Evolutionary conservation across 805 yeast genomes (phyloP).

Genomic region (Candida fluviatilis): DNA sequence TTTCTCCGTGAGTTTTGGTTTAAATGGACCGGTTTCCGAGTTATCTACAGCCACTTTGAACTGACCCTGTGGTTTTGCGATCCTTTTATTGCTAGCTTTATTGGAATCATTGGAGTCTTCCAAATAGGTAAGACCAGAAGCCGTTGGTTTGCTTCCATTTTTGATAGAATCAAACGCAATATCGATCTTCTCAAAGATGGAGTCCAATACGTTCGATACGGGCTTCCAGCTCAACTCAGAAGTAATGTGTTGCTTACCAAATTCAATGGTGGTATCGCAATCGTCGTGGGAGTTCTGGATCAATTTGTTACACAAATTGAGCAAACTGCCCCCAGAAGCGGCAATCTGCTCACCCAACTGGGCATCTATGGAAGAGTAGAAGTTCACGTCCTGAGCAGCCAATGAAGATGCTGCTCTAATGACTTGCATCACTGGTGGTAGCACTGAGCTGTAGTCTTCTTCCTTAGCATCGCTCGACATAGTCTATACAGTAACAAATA

Average conservation of each 20-base stretch:
- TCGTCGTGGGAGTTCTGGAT: slow-evolving; percentile 16
- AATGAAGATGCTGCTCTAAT: slow-evolving; percentile 66
- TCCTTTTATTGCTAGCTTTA: slow-evolving; percentile 18
- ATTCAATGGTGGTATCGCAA: slow-evolving; percentile 18
- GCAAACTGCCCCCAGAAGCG: slow-evolving; percentile 36
- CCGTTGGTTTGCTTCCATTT: slow-evolving; percentile 9
- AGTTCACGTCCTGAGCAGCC: slow-evolving; percentile 77
- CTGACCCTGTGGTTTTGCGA: slow-evolving; percentile 64
- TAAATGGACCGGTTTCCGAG: slow-evolving; percentile 66
- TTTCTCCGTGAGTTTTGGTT: slow-evolving; percentile 65
- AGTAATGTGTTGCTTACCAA: slow-evolving; percentile 42
- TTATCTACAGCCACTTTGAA: slow-evolving; percentile 65
- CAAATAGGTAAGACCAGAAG: slow-evolving; percentile 41
- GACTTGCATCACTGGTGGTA: slow-evolving; percentile 50
- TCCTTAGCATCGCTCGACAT: slow-evolving; percentile 7
- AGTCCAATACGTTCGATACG: slow-evolving; percentile 61
- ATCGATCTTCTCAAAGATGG: slow-evolving; percentile 73
- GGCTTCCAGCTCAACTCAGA: slow-evolving; percentile 53
- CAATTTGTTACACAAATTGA: slow-evolving; percentile 44
- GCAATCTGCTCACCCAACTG: slow-evolving; percentile 37
- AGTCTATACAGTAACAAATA: not conserved
- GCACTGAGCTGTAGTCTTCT: slow-evolving; percentile 10
- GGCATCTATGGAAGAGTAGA: slow-evolving; percentile 60
- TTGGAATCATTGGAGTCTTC: slow-evolving; percentile 36
- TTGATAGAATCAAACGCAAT: slow-evolving; percentile 51